Evolutionary conservation across 2,329 filamentous ascomycete genomes (phyloP), one percentile per base, ranked within the genome.

Genomic region (Arthrobotrys entomopaga): DNA sequence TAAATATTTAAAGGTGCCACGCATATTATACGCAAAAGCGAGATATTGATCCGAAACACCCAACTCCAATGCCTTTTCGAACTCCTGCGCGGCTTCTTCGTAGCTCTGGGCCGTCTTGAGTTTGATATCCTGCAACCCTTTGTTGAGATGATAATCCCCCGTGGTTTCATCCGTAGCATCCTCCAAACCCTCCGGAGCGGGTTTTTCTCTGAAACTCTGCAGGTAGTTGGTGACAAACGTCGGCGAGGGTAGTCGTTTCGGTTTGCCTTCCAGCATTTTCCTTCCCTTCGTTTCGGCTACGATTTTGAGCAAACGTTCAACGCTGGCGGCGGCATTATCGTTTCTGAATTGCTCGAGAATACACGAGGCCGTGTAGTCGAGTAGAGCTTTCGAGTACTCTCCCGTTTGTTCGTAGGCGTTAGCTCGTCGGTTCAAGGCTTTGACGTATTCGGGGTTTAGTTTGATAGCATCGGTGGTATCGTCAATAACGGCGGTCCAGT

Each of bases 171-270:
- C 83, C 77, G 96, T 92, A n/a, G 85, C 88, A 78, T 96, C 92
- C 73, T 94, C 93, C 60, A 99, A 85, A 11, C 92, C 94, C 75
- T 86, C 88, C 2, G 95, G 94, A 1, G 92, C 87, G 54, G 88
- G 85, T 84, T 91, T 91, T 71, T 89, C 86, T 74, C 95, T 91
- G 90, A 99, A 99, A 84, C 94, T 98, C 84, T 98, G 94, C 34
- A 99, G 90, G 83, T 99, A 99, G 86, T 99, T 99, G 81, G 93
- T 92, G 78, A 99, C 93, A 79, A 98, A 99, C 11, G 93, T 97
- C 29, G 95, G 91, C 82, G 93, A 97, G 19, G 95, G 95, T 58
- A 99, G 87, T 84, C 92, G 94, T 84, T 92, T 91, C 79, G 87
- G 86, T 82, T 93, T 94, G 73, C 87, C 86, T 79, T 87, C 88